Percentiles rank a stretch among this genome's conserved stretches.
Evolutionary conservation across 345 rosid species (phyloP).

Genomic region (Pseudoturritis turrita): DNA sequence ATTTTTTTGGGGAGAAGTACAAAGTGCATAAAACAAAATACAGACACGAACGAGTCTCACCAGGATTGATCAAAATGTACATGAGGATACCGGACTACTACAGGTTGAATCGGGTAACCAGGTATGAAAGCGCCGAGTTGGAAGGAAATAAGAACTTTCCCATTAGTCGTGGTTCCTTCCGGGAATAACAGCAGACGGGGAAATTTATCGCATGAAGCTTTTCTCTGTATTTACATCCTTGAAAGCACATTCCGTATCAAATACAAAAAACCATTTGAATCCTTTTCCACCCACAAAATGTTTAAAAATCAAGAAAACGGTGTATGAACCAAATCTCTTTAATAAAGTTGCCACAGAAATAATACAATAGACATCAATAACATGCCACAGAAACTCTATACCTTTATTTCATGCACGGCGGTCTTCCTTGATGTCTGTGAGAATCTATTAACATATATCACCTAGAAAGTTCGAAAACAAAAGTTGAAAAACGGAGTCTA

Average conservation of each 20-base stretch:
- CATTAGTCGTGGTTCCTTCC: constrained; percentile 97
- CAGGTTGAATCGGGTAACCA: constrained; percentile 79
- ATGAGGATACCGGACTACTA: constrained; percentile 89
- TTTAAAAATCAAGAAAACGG: background rate
- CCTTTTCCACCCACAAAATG: constrained; percentile 10
- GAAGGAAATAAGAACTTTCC: constrained; percentile 73
- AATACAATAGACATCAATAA: constrained; percentile 2
- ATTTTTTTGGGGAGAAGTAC: background rate
- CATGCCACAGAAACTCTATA: constrained; percentile 46
- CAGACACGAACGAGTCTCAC: constrained; percentile 36
- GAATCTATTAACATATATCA: constrained; percentile 93
- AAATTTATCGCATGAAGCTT: constrained; percentile 73
- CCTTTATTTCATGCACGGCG: constrained; percentile 93
- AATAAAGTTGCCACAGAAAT: no score
- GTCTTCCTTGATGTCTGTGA: constrained; percentile 78
- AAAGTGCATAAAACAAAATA: background rate
- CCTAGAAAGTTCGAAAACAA: constrained; percentile 42
- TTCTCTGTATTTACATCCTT: constrained; percentile 98
- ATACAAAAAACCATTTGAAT: constrained; percentile 50
- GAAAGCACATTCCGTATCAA: constrained; percentile 97
- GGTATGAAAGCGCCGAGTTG: constrained; percentile 98
- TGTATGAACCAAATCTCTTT: constrained; percentile 3
- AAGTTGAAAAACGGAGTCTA: background rate
- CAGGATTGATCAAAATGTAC: constrained; percentile 98
- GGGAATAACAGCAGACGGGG: constrained; percentile 91